phyloP scores from a whole-genome alignment of 1,284 basidiomycete species.

The Porodaedalea pini region DNA sequence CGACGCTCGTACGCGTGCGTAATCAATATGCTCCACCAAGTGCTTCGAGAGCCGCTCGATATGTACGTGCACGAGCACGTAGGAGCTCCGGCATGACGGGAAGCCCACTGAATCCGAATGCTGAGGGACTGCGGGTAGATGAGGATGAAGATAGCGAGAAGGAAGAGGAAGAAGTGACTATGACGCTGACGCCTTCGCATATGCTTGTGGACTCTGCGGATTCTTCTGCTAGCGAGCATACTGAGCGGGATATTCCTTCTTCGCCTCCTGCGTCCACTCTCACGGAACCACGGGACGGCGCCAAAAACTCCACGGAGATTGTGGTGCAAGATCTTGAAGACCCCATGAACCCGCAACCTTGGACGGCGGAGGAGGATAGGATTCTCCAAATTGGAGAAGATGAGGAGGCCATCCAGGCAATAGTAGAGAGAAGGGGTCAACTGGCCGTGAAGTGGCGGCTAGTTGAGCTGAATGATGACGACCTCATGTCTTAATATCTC shows the following conservation, averaged over 20 bases:
- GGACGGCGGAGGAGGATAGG: slow-evolving; percentile 20
- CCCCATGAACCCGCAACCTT: not conserved
- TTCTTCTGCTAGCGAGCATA: not conserved
- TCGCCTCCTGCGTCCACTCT: not conserved
- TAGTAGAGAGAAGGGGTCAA: slow-evolving; percentile 13
- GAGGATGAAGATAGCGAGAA: not conserved
- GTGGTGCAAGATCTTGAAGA: not conserved
- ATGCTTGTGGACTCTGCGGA: not conserved
- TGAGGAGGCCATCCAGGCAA: slow-evolving; percentile 6
- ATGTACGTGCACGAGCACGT: slow-evolving; percentile 2
- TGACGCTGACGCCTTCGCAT: not conserved
- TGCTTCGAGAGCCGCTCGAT: slow-evolving; percentile 13
- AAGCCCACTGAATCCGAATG: slow-evolving; percentile 2
- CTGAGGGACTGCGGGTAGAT: not conserved
- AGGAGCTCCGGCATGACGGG: slow-evolving; percentile 2
- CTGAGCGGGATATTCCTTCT: not conserved
- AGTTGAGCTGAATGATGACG: slow-evolving; percentile 6
- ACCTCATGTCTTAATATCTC: not conserved
- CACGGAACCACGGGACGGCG: no score
- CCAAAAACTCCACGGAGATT: not conserved
- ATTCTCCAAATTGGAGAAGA: slow-evolving; percentile 16
- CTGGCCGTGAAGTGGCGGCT: slow-evolving; percentile 10
- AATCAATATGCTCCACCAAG: slow-evolving; percentile 13
- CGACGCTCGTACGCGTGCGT: not conserved
- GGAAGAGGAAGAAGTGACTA: slow-evolving; percentile 14